Conservation (phyloP, 352 stramenopile genomes). For the Globisporangium megalacanthum region DNA sequence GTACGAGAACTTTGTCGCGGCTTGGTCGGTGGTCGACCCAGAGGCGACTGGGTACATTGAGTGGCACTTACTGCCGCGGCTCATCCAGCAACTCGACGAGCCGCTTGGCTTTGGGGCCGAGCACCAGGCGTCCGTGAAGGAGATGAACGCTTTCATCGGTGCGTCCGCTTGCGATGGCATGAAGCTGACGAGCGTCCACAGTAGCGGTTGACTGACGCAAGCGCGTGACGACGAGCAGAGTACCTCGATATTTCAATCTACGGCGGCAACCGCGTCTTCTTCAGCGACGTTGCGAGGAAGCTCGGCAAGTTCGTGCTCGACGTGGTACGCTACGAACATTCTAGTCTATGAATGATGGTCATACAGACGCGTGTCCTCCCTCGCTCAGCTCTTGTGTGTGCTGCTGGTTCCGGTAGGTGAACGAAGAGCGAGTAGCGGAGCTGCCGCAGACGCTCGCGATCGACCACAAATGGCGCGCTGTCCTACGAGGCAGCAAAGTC, state of each 20-base stretch:
- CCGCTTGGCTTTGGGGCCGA: conserved; percentile 56
- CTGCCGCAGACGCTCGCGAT: conserved; percentile 42
- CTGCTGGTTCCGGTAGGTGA: conserved; percentile 19
- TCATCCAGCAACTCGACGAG: conserved; percentile 58
- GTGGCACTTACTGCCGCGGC: conserved; percentile 50
- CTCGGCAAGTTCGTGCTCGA: conserved; percentile 63
- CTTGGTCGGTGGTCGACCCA: conserved; percentile 61
- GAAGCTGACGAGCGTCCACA: not conserved
- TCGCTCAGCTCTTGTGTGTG: not conserved
- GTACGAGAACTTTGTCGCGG: conserved; percentile 57
- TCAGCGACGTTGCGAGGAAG: conserved; percentile 43
- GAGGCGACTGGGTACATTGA: conserved; percentile 72
- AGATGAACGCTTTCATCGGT: conserved; percentile 55
- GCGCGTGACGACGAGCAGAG: conserved; percentile 18
- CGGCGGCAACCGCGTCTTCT: conserved; percentile 51
- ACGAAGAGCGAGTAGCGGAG: conserved; percentile 32
- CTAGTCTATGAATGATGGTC: not conserved
- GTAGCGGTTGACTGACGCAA: not conserved
- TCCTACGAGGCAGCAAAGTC: conserved; percentile 46
- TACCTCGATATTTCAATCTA: conserved; percentile 46
- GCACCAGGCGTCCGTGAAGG: conserved; percentile 36
- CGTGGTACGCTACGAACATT: conserved; percentile 20
- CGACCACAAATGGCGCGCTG: conserved; percentile 44
- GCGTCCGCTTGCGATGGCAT: conserved; percentile 7
- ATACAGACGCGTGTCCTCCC: not conserved